These are phyloP conservation scores for Epichloe uncinata DNA, from an alignment of 2,329 filamentous ascomycete species.

Conservation along the genomic window DNA sequence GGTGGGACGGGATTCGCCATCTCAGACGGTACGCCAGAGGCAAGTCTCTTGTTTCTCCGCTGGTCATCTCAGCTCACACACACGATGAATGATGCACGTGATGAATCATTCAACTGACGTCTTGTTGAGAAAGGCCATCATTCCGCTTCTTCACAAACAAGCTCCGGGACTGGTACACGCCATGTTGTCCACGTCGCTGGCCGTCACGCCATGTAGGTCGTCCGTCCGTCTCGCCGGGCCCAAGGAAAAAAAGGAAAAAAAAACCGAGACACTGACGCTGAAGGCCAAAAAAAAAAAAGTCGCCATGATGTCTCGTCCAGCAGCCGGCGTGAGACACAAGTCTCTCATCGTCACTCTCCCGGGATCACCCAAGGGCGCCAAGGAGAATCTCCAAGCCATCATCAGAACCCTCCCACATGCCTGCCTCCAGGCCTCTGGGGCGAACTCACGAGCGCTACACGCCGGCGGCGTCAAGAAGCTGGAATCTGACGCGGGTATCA, in stretches of 20 bases:
- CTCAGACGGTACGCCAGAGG: constrained; percentile 80
- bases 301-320: constrained; percentile 90
- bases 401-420: constrained; percentile 88
- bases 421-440: constrained; percentile 77
- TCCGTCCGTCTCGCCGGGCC: not conserved
- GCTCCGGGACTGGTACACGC: constrained; percentile 87
- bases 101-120: not conserved
- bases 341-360: constrained; percentile 75
- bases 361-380: constrained; percentile 88
- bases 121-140: constrained; percentile 47
- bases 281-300: constrained; percentile 39
- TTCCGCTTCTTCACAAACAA: constrained; percentile 65
- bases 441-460: constrained; percentile 68
- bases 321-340: constrained; percentile 73
- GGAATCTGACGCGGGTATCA: constrained; percentile 66
- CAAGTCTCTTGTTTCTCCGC: constrained; percentile 20
- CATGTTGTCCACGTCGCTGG: constrained; percentile 76
- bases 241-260: no score
- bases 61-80: no score
- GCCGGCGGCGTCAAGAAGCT: constrained; percentile 69
- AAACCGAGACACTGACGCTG: no score
- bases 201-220: constrained; percentile 73
- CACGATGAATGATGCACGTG: no score
- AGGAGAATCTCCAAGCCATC: constrained; percentile 81
- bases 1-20: constrained; percentile 88